These are phyloP conservation scores for Paracorniculantispora psalliotae DNA, from an alignment of 2,329 filamentous ascomycete species.

Conservation along the genomic window DNA sequence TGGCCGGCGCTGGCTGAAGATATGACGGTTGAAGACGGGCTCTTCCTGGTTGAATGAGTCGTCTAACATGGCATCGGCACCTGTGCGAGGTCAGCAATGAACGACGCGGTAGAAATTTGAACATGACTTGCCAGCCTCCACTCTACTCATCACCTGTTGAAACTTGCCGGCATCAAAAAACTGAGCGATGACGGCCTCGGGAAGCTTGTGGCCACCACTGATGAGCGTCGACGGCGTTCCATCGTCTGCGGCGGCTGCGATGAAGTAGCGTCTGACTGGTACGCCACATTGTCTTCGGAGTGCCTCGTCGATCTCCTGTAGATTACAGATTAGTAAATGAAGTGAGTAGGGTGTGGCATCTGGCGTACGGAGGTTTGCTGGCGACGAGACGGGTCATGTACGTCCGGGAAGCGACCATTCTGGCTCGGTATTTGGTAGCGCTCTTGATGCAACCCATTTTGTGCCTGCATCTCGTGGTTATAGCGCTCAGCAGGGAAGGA, in stretches of 20 bases:
- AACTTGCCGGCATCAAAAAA: constrained; percentile 46
- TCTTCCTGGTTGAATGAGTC: constrained; percentile 27
- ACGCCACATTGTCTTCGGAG: constrained; percentile 49
- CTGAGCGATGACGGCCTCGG: constrained; percentile 34
- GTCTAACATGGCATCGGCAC: constrained; percentile 29
- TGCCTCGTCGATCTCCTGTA: constrained; percentile 46
- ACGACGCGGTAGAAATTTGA: neutral
- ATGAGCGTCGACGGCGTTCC: constrained; percentile 42
- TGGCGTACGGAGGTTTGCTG: constrained; percentile 18
- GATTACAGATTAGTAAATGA: neutral
- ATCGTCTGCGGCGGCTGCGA: constrained; percentile 46
- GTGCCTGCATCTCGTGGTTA: constrained; percentile 20
- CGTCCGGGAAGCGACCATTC: constrained; percentile 31
- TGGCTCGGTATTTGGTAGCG: constrained; percentile 23
- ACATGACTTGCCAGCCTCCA: constrained; percentile 30
- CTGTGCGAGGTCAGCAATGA: constrained; percentile 18
- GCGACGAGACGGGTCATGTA: constrained; percentile 30
- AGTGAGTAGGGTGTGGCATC: neutral
- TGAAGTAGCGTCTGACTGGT: constrained; percentile 46
- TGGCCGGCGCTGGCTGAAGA: constrained; percentile 23
- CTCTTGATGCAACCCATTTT: constrained; percentile 16
- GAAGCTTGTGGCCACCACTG: constrained; percentile 35
- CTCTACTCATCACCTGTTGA: constrained; percentile 32
- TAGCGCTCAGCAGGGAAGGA: constrained; percentile 28
- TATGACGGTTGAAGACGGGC: constrained; percentile 20